Evolutionary conservation across 108 stramenopile species (phyloP).

Genomic region (Mayamaea pseudoterrestris): DNA sequence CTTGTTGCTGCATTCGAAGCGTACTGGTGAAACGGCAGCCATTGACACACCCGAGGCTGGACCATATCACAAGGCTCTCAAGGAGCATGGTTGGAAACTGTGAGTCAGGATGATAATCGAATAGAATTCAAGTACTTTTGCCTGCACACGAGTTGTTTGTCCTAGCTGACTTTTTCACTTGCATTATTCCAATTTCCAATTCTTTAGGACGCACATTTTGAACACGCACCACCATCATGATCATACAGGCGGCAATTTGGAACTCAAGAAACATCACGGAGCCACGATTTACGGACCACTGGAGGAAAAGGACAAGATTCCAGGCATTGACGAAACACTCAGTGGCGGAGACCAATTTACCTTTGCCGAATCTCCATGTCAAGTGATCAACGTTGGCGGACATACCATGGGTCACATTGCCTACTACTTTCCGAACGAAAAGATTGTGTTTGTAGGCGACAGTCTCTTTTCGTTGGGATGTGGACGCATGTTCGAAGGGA

Average conservation of each 20-base stretch:
- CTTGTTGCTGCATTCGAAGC: constrained; percentile 55
- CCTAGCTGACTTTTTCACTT: no score
- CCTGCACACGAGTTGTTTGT: no score
- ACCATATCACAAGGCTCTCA: constrained; percentile 38
- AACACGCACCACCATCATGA: constrained; percentile 70
- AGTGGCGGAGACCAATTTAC: constrained; percentile 36
- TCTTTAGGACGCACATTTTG: constrained; percentile 73
- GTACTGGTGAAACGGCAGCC: constrained; percentile 61
- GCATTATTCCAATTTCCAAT: no score
- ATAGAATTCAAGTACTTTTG: no score
- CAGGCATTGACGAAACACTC: constrained; percentile 44
- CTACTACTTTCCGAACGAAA: constrained; percentile 55
- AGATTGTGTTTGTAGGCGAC: constrained; percentile 68
- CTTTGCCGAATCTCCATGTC: constrained; percentile 36
- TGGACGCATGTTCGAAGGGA: constrained; percentile 85
- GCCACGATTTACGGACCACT: constrained; percentile 53
- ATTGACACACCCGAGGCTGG: constrained; percentile 66
- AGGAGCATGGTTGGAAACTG: constrained; percentile 53
- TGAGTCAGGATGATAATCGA: no score
- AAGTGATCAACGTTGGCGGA: constrained; percentile 70
- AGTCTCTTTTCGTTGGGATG: constrained; percentile 75
- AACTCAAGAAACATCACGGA: constrained; percentile 28
- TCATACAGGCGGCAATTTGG: constrained; percentile 69
- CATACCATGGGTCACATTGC: constrained; percentile 79
- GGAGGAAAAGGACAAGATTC: constrained; percentile 50